These are phyloP conservation scores for Phyllosticta citribraziliensis DNA, from an alignment of 2,329 filamentous ascomycete genomes.

Conservation along the genomic window DNA sequence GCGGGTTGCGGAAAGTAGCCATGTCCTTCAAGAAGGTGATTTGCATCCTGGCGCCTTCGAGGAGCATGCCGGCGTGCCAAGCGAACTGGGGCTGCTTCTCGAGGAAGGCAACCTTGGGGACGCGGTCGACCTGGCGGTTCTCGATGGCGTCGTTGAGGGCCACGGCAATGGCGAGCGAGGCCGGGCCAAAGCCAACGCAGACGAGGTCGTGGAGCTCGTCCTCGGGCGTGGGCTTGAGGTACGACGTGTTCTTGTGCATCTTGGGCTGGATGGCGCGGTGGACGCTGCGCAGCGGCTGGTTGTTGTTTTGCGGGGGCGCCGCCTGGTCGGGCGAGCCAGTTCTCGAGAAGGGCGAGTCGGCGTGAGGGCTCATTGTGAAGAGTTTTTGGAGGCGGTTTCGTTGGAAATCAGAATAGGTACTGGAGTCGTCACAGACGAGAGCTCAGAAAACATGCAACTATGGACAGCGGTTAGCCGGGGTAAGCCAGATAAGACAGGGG, in stretches of 20 bases:
- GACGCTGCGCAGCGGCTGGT: conserved; percentile 10
- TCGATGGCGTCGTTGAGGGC: conserved; percentile 66
- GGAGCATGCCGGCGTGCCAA: conserved; percentile 93
- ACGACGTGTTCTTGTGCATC: conserved; percentile 24
- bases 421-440: conserved; percentile 3
- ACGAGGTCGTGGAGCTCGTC: conserved; percentile 72
- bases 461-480: not conserved
- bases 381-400: not conserved
- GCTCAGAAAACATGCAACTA: conserved; percentile 5
- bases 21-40: conserved; percentile 97
- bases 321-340: conserved; percentile 1
- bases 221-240: conserved; percentile 43
- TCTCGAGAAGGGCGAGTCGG: conserved; percentile 16
- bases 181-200: conserved; percentile 88
- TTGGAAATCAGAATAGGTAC: not conserved
- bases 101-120: conserved; percentile 72
- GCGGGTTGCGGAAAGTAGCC: conserved; percentile 77
- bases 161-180: conserved; percentile 79
- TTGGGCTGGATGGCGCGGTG: conserved; percentile 11
- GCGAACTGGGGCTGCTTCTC: conserved; percentile 77
- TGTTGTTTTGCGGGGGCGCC: conserved; percentile 6
- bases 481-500: not conserved
- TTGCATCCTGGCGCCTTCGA: conserved; percentile 91
- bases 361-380: conserved; percentile 27
- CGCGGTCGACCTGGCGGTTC: conserved; percentile 32